Base-by-base conservation (phyloP, 768 basidiomycete genomes). In the Mycena metata region DNA sequence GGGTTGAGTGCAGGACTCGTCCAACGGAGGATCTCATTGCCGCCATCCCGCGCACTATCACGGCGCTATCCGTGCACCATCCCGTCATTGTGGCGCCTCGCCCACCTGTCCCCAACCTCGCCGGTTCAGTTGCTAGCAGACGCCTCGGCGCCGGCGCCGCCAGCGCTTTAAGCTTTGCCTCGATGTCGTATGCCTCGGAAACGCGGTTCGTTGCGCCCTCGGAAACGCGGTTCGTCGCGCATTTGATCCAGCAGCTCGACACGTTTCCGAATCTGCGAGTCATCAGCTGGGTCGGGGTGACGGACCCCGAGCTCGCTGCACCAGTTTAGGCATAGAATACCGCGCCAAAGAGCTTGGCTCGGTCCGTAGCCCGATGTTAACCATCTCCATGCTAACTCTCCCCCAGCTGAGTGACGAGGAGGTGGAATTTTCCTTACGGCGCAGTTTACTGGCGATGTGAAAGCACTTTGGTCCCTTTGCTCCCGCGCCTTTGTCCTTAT, bases 1-100 rank as follows among this genome's bases (percentile, higher is more conserved):
- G 60, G 2, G 42, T 61, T 19, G 49, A 61, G 21, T 42, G 49
- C 24, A 16, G n/a, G 17, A 36, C 24, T 3, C 13, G 50, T 16
- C 60, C 39, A 4, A 10, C 39, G 7, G 39, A 51, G 11, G 47
- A 5, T 9, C 35, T 51, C 11, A 24, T 61, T 17, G 36, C 36
- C 24, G 60, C 60, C 8, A 52, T 61, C 23, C 49, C 49, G 9
- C 24, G 49, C 0, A 51, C 50, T 1, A 61, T 51, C 39, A 41
- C 12, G 5, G 36, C 49, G 2, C n/a, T 61, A 35, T 33, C 12
- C 2, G 35, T 49, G 46, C 46, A 23, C 8, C n/a, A 23, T 6
- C 2, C 46, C 2, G 10, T 11, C 4, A 39, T 39, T 10, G 11
- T 12, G 8, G 21, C 19, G 2, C 6, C n/a, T 23, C 8, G 21